These are phyloP conservation scores for Diversispora epigaea DNA, from an alignment of 192 early-diverging fungal genomes.

Conservation along the genomic window DNA sequence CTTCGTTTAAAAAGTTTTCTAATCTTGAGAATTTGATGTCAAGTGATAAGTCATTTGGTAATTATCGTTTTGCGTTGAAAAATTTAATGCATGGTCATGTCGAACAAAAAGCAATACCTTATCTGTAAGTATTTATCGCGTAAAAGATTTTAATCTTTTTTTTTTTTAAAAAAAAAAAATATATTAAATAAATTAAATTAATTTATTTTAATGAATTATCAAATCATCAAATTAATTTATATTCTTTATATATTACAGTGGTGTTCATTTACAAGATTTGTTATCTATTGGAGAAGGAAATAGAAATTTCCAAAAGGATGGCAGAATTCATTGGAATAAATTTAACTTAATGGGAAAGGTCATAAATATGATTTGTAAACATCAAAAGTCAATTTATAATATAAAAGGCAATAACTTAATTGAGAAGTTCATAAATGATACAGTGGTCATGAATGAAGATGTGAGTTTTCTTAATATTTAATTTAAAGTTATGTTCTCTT, in stretches of 20 bases:
- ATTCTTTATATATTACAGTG: constrained; percentile 41
- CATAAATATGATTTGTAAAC: constrained; percentile 58
- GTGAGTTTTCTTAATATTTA: not conserved
- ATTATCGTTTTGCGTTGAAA: constrained; percentile 64
- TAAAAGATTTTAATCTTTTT: too few species aligned
- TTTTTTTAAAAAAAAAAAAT: too few species aligned
- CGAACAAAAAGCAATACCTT: constrained; percentile 68
- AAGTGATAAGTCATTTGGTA: constrained; percentile 55
- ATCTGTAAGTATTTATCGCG: too few species aligned
- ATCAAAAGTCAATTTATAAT: constrained; percentile 45
- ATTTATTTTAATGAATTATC: not conserved
- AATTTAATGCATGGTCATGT: constrained; percentile 31
- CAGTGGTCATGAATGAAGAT: constrained; percentile 40
- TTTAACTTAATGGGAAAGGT: constrained; percentile 67
- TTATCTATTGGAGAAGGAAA: constrained; percentile 73
- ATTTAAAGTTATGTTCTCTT: not conserved
- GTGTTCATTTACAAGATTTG: constrained; percentile 69
- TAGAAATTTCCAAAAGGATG: constrained; percentile 60
- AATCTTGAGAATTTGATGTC: constrained; percentile 71
- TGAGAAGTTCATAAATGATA: constrained; percentile 39
- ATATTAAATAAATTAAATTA: not conserved
- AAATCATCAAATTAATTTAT: not conserved
- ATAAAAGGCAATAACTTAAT: constrained; percentile 42
- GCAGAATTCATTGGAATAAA: constrained; percentile 71
- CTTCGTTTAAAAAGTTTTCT: constrained; percentile 52